Evolutionary conservation across 306 rosid genomes (phyloP), one percentile per base, ranked within the genome.

Genomic region (Casuarina cunninghamiana): DNA sequence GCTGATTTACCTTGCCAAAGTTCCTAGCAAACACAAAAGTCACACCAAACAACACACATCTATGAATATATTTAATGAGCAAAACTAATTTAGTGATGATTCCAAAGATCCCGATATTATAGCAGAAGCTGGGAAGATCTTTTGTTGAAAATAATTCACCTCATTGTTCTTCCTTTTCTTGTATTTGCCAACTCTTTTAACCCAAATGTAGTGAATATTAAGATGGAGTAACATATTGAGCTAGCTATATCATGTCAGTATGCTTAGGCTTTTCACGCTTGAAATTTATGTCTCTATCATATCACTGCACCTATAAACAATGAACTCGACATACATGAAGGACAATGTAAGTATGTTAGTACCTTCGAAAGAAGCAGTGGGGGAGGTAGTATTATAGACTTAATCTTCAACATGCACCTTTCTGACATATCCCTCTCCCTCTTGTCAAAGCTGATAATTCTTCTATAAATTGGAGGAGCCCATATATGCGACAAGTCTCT

Each of bases 351-450:
- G 44, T 51, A 50, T 69, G 57, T 73, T 41, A 51, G 76, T 78
- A 90, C 97, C 94, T 91, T 91, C 72, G 94, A 91, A 41, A 94
- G 93, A 72, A 82, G 84, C 38, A 68, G 62, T 39, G 96, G 82
- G 74, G 94, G 96, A 83, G 96, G 97, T 83, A 91, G 65, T 71
- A 94, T 83, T 57, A 73, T 84, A 65, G 88, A 84, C 76, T 78
- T 85, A 61, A 84, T 88, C 90, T 90, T 89, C 88, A 90, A 79
- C 51, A 91, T 71, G 80, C 93, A 90, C 89, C 97, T 89, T 75
- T 94, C 97, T 17, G 94, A 84, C 75, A 93, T 89, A 85, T 90
- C 89, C 87, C 93, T 88, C 84, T 90, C 97, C 80, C 87, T 89
- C 88, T 91, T 94, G 55, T 94, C 94, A 6, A 21, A 72, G 89